phyloP scores from a whole-genome alignment of 306 rosid genomes.

The Vigna nakashimae region DNA sequence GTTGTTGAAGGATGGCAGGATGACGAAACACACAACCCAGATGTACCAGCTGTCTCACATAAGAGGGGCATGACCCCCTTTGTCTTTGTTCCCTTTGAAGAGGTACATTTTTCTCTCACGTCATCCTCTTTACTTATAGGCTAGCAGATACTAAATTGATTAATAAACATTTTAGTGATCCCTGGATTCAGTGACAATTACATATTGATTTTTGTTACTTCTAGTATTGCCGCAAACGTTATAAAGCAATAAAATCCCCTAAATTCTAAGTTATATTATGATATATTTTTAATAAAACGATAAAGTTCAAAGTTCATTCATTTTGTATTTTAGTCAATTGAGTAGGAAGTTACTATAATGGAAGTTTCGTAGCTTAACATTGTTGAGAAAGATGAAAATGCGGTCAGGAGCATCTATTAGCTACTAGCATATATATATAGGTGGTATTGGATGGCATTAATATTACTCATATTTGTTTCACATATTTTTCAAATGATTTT shows the following conservation, averaged over 20 bases:
- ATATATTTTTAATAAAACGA: not conserved
- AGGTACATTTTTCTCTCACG: conserved; percentile 57
- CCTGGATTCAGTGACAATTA: not conserved
- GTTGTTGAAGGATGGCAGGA: conserved; percentile 92
- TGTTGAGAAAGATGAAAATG: not conserved
- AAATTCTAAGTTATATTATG: not conserved
- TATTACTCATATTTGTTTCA: not conserved
- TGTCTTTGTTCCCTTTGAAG: conserved; percentile 85
- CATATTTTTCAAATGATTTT: not conserved
- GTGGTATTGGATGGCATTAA: conserved; percentile 8
- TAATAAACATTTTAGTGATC: conserved; percentile 14
- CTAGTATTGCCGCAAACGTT: not conserved
- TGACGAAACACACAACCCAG: conserved; percentile 97
- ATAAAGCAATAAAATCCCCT: not conserved
- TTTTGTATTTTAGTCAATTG: not conserved
- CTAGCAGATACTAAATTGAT: conserved; percentile 25
- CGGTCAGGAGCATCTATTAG: conserved; percentile 6
- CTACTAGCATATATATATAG: conserved; percentile 12
- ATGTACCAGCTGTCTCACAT: conserved; percentile 91
- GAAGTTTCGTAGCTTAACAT: not conserved
- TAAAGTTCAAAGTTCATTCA: conserved; percentile 27
- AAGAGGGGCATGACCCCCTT: conserved; percentile 88
- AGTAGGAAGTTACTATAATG: not conserved
- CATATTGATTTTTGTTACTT: conserved; percentile 22
- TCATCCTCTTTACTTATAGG: not conserved